Evolutionary conservation across 768 basidiomycete genomes (phyloP), one percentile per base, ranked within the genome.

Genomic region (Termitomyces sp.): DNA sequence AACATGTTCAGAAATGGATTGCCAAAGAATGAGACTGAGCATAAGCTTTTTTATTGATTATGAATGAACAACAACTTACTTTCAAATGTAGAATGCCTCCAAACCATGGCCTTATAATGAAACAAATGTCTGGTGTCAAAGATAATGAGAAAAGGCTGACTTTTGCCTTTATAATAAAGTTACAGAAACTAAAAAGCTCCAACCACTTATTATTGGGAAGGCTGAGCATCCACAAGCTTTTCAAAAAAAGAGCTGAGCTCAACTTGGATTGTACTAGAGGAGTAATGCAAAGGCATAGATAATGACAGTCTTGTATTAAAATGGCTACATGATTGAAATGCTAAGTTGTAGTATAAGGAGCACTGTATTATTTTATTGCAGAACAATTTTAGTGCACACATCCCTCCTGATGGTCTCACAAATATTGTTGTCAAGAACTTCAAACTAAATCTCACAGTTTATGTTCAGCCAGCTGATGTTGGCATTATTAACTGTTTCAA

Each of bases 1-100:
- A 62, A 8, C 55, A 61, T 0, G 32, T 78, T 2, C 63, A 66
- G 37, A 6, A 37, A 18, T 5, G 18, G 5, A 37, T 37, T 37
- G 7, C 37, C 5, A 37, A 18, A 18, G 37, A 5, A 37, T 18
- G 18, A 37, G 37, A 37, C 37, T 37, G 37, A 6, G 18, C 10
- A 18, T 37, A 18, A 37, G 18, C 5, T 5, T 37, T 18, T 9
- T 18, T 18, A 6, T 5, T 5, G 5, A 18, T 37, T 16, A 2
- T 16, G 2, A 6, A 37, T 37, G 36, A 37, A 37, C 5, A 64
- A 66, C 3, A 51, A 22, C 20, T 43, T 22, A 22, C 20, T 6
- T 10, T 13, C 7, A 42, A n/a, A n/a, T n/a, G n/a, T n/a, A n/a
- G n/a, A n/a, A n/a, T n/a, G n/a, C n/a, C n/a, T n/a, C n/a, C n/a